Conservation (phyloP, 2,329 filamentous ascomycete species). For the Capronia epimyces region DNA sequence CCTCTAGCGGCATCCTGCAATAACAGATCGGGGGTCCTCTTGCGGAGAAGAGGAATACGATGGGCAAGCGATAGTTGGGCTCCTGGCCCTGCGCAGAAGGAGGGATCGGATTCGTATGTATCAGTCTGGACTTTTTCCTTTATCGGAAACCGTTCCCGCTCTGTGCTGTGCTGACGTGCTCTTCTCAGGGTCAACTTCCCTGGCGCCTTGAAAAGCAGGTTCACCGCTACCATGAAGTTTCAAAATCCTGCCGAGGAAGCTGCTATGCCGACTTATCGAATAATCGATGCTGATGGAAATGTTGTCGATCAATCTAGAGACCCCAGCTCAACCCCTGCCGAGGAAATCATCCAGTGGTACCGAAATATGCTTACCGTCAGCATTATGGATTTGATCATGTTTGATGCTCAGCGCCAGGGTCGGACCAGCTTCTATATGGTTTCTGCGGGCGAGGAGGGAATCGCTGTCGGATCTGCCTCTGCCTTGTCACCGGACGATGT, state of each 20-base stretch:
- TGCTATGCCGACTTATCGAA: slow-evolving; percentile 83
- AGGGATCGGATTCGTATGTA: slow-evolving; percentile 54
- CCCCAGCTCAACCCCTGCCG: slow-evolving; percentile 59
- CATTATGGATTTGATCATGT: slow-evolving; percentile 97
- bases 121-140: too few relatives aligned
- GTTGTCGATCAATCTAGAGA: slow-evolving; percentile 69
- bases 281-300: slow-evolving; percentile 80
- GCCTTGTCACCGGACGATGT: slow-evolving; percentile 80
- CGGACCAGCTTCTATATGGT: slow-evolving; percentile 95
- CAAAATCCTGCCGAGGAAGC: slow-evolving; percentile 64
- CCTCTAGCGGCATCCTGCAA: slow-evolving; percentile 10
- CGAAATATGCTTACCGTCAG: slow-evolving; percentile 64
- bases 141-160: background rate
- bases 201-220: slow-evolving; percentile 90
- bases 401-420: slow-evolving; percentile 94
- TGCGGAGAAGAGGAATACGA: slow-evolving; percentile 16
- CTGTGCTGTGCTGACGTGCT: slow-evolving; percentile 12
- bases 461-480: slow-evolving; percentile 81
- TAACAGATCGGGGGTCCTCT: slow-evolving; percentile 5
- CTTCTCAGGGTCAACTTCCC: slow-evolving; percentile 63
- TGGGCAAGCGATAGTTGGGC: slow-evolving; percentile 24
- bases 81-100: slow-evolving; percentile 21
- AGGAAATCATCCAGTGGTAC: slow-evolving; percentile 58
- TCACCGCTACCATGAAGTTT: slow-evolving; percentile 75
- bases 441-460: slow-evolving; percentile 88